Percentiles rank a stretch among this genome's conserved stretches.
These are phyloP conservation scores for Phytophthora podocarpi DNA, from an alignment of 352 stramenopile species.

Conservation along the genomic window DNA sequence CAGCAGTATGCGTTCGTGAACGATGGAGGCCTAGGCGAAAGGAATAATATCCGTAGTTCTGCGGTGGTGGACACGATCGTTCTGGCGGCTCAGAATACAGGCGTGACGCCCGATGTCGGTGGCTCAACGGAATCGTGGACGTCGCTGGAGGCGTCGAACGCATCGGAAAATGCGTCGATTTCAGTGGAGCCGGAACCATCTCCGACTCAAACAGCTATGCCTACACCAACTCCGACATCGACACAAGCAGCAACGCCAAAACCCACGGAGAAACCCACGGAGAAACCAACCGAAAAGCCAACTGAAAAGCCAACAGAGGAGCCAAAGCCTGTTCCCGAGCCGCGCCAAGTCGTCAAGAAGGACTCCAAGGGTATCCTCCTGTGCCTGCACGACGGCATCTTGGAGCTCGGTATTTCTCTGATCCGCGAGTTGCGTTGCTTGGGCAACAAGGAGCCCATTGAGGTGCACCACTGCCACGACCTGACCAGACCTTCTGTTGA, in stretches of 20 bases:
- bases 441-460: constrained; percentile 28
- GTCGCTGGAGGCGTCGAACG: constrained; percentile 5
- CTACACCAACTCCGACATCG: neutral
- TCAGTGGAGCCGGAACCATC: constrained; percentile 2
- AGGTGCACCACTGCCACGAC: constrained; percentile 58
- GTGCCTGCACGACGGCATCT: constrained; percentile 46
- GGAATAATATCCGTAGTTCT: constrained; percentile 11
- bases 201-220: neutral
- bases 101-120: constrained; percentile 1
- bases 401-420: constrained; percentile 50
- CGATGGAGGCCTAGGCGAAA: neutral
- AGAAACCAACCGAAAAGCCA: constrained; percentile 21
- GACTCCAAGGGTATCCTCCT: constrained; percentile 35
- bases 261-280: constrained; percentile 1
- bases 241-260: constrained; percentile 1
- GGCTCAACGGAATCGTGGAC: constrained; percentile 6
- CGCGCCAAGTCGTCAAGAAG: constrained; percentile 36
- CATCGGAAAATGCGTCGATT: constrained; percentile 1
- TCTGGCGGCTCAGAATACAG: constrained; percentile 14
- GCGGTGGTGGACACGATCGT: constrained; percentile 1
- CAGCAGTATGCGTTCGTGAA: constrained; percentile 34
- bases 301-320: constrained; percentile 20
- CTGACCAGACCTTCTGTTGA: constrained; percentile 39
- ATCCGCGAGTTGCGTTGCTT: constrained; percentile 52
- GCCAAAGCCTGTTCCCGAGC: constrained; percentile 26